These are phyloP conservation scores for Clarireedia homoeocarpa DNA, from an alignment of 2,329 filamentous ascomycete species.

Conservation along the genomic window DNA sequence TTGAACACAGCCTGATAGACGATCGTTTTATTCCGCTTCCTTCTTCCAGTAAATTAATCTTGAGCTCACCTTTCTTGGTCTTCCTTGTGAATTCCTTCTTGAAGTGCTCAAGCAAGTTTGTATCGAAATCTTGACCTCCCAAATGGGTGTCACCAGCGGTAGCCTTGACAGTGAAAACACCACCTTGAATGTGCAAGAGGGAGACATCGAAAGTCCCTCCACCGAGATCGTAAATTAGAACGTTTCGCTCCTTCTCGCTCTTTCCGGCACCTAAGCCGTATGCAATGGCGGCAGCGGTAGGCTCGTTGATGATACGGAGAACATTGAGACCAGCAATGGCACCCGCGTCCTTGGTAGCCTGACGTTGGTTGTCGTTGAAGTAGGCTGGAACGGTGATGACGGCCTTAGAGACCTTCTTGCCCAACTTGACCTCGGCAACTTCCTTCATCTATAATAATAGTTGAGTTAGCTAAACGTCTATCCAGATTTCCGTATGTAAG, in stretches of 20 bases:
- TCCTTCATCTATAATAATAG: slow-evolving; percentile 80
- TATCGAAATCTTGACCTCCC: slow-evolving; percentile 95
- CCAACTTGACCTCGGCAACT: slow-evolving; percentile 95
- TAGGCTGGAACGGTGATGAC: slow-evolving; percentile 98
- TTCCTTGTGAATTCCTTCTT: slow-evolving; percentile 77
- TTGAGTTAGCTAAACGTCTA: not conserved
- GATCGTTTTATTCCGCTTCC: not conserved
- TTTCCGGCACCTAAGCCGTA: slow-evolving; percentile 96
- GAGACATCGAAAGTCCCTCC: slow-evolving; percentile 99
- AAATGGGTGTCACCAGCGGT: slow-evolving; percentile 96
- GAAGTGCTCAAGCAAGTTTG: slow-evolving; percentile 91
- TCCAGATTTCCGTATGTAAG: not conserved
- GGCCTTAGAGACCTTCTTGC: slow-evolving; percentile 98
- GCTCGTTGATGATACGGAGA: slow-evolving; percentile 99
- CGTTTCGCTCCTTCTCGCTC: slow-evolving; percentile 95
- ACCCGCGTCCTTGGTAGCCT: slow-evolving; percentile 98
- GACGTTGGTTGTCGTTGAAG: slow-evolving; percentile 99
- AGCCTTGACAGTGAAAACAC: slow-evolving; percentile 98
- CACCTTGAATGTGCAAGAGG: slow-evolving; percentile 95
- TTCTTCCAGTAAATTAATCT: not conserved
- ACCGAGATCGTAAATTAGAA: slow-evolving; percentile 99
- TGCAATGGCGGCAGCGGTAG: slow-evolving; percentile 93
- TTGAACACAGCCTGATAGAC: too few relatives aligned
- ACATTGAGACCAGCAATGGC: slow-evolving; percentile 96
- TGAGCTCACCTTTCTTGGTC: not conserved